A percentile compares a stretch with the other conserved stretches of the same genome.
phyloP scores from a whole-genome alignment of 2,329 filamentous ascomycete genomes.

The Xylariomycetidae sp. region DNA sequence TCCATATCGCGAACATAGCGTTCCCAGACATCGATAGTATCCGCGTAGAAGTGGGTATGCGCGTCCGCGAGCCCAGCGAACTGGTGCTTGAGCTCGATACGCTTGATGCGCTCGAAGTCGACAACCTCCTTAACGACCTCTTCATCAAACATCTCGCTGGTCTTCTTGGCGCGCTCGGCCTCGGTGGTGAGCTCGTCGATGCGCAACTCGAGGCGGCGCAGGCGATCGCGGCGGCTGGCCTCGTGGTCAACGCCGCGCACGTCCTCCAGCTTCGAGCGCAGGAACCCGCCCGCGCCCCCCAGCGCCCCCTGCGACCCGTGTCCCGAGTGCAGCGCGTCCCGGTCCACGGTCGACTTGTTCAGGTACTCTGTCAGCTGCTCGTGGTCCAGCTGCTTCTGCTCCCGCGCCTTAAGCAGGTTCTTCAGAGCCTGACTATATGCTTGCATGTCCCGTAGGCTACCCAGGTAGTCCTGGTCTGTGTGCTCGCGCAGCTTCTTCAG shows the following conservation, averaged over 20 bases:
- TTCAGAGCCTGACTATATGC: slow-evolving; percentile 87
- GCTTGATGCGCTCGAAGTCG: slow-evolving; percentile 96
- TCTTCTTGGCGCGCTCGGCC: slow-evolving; percentile 80
- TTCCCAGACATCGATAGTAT: slow-evolving; percentile 80
- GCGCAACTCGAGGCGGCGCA: slow-evolving; percentile 83
- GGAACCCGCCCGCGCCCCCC: slow-evolving; percentile 75
- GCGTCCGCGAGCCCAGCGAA: slow-evolving; percentile 77
- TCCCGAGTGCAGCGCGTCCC: slow-evolving; percentile 67
- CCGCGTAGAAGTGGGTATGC: slow-evolving; percentile 80
- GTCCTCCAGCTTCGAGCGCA: slow-evolving; percentile 92
- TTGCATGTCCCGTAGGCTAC: slow-evolving; percentile 89
- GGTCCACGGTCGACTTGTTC: slow-evolving; percentile 80
- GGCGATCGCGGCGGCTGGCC: slow-evolving; percentile 76
- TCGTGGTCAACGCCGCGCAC: slow-evolving; percentile 96
- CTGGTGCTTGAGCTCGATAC: slow-evolving; percentile 82
- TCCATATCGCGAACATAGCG: slow-evolving; percentile 86
- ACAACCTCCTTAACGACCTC: slow-evolving; percentile 88
- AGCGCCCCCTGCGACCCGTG: slow-evolving; percentile 43
- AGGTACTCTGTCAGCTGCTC: slow-evolving; percentile 95
- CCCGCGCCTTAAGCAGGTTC: slow-evolving; percentile 80
- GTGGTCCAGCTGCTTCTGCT: slow-evolving; percentile 97
- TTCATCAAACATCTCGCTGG: slow-evolving; percentile 89
- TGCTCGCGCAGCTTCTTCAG: slow-evolving; percentile 79
- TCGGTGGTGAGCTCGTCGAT: slow-evolving; percentile 88
- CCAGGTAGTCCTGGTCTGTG: slow-evolving; percentile 93